Percentiles rank a stretch among this genome's conserved stretches.
Conservation (phyloP, 768 basidiomycete species). For the Symmetrospora coprosmae region DNA sequence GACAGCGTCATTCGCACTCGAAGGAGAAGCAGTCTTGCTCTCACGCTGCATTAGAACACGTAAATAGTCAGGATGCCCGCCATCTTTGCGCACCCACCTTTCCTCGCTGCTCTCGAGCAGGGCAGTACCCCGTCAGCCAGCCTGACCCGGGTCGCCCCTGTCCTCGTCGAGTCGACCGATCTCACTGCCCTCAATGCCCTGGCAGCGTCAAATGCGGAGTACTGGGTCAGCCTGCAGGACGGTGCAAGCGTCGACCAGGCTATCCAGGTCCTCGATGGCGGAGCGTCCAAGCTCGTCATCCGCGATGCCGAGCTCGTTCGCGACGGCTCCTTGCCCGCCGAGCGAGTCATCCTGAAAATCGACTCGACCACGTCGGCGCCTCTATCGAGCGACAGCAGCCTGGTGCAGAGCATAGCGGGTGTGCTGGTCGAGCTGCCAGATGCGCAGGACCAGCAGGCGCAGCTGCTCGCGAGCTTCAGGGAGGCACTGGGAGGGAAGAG, state of each 20-base stretch:
- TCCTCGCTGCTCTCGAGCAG: conserved; percentile 38
- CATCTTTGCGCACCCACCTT: conserved; percentile 33
- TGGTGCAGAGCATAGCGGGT: conserved; percentile 45
- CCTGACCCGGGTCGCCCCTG: conserved; percentile 60
- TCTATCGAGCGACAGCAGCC: conserved; percentile 56
- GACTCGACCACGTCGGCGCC: conserved; percentile 59
- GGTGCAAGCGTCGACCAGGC: conserved; percentile 46
- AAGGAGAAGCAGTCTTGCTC: too few species aligned
- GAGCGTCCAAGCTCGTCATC: conserved; percentile 66
- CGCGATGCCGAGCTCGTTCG: conserved; percentile 45
- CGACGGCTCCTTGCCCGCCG: conserved; percentile 56
- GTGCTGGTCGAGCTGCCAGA: conserved; percentile 63
- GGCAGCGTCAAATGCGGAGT: conserved; percentile 36
- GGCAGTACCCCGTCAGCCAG: conserved; percentile 48
- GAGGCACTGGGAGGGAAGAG: conserved; percentile 48
- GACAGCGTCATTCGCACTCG: too few species aligned
- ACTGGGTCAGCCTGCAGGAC: conserved; percentile 43
- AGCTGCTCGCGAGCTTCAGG: conserved; percentile 61
- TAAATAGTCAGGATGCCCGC: neutral
- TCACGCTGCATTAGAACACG: neutral
- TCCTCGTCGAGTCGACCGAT: conserved; percentile 44
- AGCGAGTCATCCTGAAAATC: conserved; percentile 61
- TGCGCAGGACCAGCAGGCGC: conserved; percentile 46
- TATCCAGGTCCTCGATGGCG: conserved; percentile 56
- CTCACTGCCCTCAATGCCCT: conserved; percentile 34